A percentile compares a stretch with the other conserved stretches of the same genome.
Evolutionary conservation across 2,329 filamentous ascomycete genomes (phyloP).

Genomic region (Aspergillus hortae): DNA sequence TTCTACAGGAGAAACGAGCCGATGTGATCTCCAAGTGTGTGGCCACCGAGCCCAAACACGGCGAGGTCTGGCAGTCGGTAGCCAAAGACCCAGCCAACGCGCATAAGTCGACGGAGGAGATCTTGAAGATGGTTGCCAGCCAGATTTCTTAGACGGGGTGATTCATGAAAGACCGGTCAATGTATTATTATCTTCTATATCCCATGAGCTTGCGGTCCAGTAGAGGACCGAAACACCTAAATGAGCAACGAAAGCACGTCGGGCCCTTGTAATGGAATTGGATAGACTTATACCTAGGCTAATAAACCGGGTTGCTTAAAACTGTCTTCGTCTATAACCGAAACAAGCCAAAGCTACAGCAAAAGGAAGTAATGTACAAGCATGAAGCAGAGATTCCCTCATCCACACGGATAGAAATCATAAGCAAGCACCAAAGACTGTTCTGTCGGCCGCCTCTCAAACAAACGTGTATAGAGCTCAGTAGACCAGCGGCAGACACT

Average conservation of each 20-base stretch:
- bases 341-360: not conserved
- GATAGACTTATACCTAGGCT: not conserved
- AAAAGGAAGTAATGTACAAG: constrained; percentile 1
- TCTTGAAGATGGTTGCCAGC: constrained; percentile 73
- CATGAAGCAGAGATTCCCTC: too few relatives aligned
- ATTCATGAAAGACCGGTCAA: not conserved
- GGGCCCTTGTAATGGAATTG: not conserved
- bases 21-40: constrained; percentile 81
- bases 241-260: not conserved
- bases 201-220: not conserved
- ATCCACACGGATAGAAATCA: too few relatives aligned
- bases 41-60: constrained; percentile 82
- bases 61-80: constrained; percentile 84
- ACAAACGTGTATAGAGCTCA: not conserved
- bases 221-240: not conserved
- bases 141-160: constrained; percentile 7
- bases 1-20: constrained; percentile 68
- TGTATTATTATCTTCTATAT: not conserved
- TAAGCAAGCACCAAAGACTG: not conserved
- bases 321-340: not conserved
- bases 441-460: not conserved
- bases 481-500: not conserved
- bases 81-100: constrained; percentile 84
- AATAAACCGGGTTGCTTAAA: not conserved
- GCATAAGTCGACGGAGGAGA: constrained; percentile 69